Evolutionary conservation across 441 rosid species (phyloP).

Genomic region (Erodium trifolium): DNA sequence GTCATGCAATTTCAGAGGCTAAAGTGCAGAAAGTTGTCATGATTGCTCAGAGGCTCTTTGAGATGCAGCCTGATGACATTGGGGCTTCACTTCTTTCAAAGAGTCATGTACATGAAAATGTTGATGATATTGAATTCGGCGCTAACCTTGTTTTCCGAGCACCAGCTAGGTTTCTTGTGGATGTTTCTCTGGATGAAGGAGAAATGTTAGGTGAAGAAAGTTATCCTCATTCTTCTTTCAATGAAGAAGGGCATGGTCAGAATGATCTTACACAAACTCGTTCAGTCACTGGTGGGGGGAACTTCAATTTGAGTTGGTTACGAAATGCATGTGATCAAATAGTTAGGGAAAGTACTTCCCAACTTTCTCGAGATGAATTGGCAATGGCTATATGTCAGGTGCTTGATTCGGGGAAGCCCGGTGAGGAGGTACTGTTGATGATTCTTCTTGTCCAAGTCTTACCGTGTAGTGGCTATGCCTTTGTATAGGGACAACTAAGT

Average conservation of each 20-base stretch:
- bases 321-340: slow-evolving; percentile 68
- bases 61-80: slow-evolving; percentile 44
- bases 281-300: slow-evolving; percentile 28
- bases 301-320: slow-evolving; percentile 70
- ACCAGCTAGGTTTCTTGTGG: slow-evolving; percentile 72
- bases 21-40: slow-evolving; percentile 45
- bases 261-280: slow-evolving; percentile 26
- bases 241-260: slow-evolving; percentile 43
- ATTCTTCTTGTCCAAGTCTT: slow-evolving; percentile 13
- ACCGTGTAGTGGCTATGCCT: slow-evolving; percentile 15
- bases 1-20: slow-evolving; percentile 48
- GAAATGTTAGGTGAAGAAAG: slow-evolving; percentile 40
- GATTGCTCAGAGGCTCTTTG: slow-evolving; percentile 45
- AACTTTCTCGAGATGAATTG: slow-evolving; percentile 77
- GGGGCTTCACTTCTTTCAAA: slow-evolving; percentile 26
- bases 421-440: slow-evolving; percentile 70
- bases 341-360: slow-evolving; percentile 55
- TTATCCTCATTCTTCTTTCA: slow-evolving; percentile 30
- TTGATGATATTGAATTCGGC: slow-evolving; percentile 61
- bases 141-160: slow-evolving; percentile 62
- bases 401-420: slow-evolving; percentile 78
- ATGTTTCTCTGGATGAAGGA: slow-evolving; percentile 43
- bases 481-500: slow-evolving; percentile 13
- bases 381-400: slow-evolving; percentile 91
- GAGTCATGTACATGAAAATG: slow-evolving; percentile 28